Conservation (phyloP, 1,284 basidiomycete genomes). For the Chondrostereum purpureum region DNA sequence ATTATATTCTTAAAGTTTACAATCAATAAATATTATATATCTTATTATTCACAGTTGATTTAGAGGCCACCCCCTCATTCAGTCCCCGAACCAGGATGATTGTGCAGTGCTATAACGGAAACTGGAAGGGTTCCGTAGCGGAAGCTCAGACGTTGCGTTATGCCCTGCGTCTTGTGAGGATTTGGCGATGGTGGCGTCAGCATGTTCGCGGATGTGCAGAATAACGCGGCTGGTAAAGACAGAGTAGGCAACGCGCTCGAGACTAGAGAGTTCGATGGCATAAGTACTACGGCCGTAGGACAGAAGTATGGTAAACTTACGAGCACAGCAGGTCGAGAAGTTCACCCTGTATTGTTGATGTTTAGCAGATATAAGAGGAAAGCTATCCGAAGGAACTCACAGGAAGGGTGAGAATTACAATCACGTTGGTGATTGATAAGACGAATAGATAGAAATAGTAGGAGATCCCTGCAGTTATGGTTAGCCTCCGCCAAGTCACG, state of each 20-base stretch:
- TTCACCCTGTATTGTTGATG: neutral
- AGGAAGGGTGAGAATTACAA: neutral
- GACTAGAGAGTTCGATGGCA: neutral
- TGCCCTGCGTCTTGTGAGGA: neutral
- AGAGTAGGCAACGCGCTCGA: constrained; percentile 1
- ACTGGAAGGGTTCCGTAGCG: neutral
- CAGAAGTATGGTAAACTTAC: neutral
- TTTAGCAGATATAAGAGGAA: too few relatives aligned
- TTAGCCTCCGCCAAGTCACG: neutral
- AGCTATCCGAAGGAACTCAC: constrained; percentile 1
- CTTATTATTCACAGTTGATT: too few relatives aligned
- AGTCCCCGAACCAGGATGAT: too few relatives aligned
- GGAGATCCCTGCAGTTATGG: neutral
- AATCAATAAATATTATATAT: too few relatives aligned
- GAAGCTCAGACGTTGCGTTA: neutral
- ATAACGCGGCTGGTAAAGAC: constrained; percentile 1
- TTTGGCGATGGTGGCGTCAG: neutral
- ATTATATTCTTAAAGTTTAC: too few relatives aligned
- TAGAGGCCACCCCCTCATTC: too few relatives aligned
- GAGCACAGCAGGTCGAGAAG: constrained; percentile 1
- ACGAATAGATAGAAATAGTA: neutral
- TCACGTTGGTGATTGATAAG: neutral
- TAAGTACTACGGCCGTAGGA: neutral
- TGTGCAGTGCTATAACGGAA: too few relatives aligned
- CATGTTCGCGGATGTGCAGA: constrained; percentile 1